A percentile compares a stretch with the other conserved stretches of the same genome.
phyloP scores from a whole-genome alignment of 805 yeast genomes.

The Teunomyces tritomae region DNA sequence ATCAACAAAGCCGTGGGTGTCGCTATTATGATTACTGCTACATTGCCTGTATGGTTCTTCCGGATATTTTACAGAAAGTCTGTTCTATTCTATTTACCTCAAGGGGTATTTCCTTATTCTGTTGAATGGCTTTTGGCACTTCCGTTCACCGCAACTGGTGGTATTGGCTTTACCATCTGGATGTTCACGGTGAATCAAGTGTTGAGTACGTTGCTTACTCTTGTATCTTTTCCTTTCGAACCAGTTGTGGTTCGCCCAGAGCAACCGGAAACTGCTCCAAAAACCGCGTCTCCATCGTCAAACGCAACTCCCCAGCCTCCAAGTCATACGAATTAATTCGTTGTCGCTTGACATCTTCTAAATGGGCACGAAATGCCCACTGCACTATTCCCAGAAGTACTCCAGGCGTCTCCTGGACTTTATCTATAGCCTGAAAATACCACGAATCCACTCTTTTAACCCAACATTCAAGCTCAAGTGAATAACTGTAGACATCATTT shows the following conservation, averaged over 20 bases:
- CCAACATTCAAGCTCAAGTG: slow-evolving; percentile 47
- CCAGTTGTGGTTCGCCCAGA: slow-evolving; percentile 2
- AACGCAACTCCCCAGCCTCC: slow-evolving; percentile 5
- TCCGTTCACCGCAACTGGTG: slow-evolving; percentile 61
- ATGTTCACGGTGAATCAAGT: slow-evolving; percentile 42
- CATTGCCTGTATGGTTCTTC: slow-evolving; percentile 47
- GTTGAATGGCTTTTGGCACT: slow-evolving; percentile 59
- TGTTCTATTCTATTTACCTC: slow-evolving; percentile 59
- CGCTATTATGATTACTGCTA: slow-evolving; percentile 37
- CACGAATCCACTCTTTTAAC: slow-evolving; percentile 45
- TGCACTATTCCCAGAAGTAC: slow-evolving; percentile 3
- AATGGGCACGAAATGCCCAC: slow-evolving; percentile 6
- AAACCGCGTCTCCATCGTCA: neutral
- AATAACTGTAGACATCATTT: slow-evolving; percentile 41
- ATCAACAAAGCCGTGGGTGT: slow-evolving; percentile 33
- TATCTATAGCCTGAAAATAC: slow-evolving; percentile 23
- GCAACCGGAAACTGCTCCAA: neutral
- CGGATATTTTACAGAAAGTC: slow-evolving; percentile 53
- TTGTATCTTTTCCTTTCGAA: slow-evolving; percentile 16
- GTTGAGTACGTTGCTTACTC: slow-evolving; percentile 12
- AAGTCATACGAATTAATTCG: slow-evolving; percentile 10
- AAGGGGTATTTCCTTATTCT: slow-evolving; percentile 51
- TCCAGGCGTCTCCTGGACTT: neutral
- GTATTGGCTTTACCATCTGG: slow-evolving; percentile 61
- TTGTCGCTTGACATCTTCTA: slow-evolving; percentile 8